Conservation (phyloP, 495 filamentous ascomycete genomes). For the Tetracladium setigerum region DNA sequence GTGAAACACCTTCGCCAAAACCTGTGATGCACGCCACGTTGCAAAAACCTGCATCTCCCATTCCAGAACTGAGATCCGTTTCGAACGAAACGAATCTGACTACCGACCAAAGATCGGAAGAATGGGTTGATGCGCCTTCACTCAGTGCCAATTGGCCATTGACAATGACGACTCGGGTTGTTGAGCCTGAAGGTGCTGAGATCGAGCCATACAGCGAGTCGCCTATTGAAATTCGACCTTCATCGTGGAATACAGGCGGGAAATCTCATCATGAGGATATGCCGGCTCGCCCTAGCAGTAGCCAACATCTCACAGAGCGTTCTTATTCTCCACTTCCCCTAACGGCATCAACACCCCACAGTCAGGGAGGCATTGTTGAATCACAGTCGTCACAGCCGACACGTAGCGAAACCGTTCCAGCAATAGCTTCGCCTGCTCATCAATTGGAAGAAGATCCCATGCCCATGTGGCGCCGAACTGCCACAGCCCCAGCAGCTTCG, state of each 20-base stretch:
- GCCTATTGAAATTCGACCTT: too few species aligned
- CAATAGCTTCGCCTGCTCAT: not conserved
- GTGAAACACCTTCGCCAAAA: not conserved
- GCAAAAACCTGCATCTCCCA: conserved; percentile 13
- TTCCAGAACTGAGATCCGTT: conserved; percentile 7
- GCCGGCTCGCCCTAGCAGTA: conserved; percentile 6
- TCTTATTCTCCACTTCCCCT: too few species aligned
- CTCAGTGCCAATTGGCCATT: too few species aligned
- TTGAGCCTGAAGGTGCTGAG: too few species aligned
- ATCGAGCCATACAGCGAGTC: too few species aligned
- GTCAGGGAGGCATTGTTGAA: conserved; percentile 1
- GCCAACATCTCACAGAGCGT: conserved; percentile 15
- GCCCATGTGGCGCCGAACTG: conserved; percentile 8
- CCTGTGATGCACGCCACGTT: conserved; percentile 11
- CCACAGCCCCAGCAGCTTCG: conserved; percentile 6
- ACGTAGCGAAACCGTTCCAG: conserved; percentile 16
- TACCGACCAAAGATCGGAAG: too few species aligned
- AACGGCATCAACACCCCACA: not conserved
- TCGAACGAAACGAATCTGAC: too few species aligned
- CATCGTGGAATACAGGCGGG: too few species aligned
- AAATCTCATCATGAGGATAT: too few species aligned
- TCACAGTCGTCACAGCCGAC: conserved; percentile 1
- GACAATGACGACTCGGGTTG: too few species aligned
- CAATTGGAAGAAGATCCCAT: conserved; percentile 5
- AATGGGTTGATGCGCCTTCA: too few species aligned